Base-by-base conservation (phyloP, 495 filamentous ascomycete genomes). In the Cairneyella variabilis region DNA sequence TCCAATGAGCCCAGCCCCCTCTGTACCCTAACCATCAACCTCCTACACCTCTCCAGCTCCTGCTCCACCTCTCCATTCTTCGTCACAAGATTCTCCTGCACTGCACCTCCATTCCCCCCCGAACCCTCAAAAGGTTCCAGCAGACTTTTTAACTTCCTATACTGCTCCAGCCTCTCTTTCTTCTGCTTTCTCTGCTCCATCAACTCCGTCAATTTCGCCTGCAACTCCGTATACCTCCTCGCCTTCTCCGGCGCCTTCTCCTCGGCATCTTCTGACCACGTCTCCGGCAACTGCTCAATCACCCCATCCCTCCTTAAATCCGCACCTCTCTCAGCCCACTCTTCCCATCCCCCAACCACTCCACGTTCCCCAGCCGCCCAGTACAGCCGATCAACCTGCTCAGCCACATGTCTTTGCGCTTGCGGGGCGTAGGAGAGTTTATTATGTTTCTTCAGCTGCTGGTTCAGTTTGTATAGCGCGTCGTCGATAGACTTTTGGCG, bases 51-150 rank as follows among this genome's bases (percentile, higher is more conserved):
- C 61, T 86, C 81, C 56, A 95, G 62, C 67, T 95, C 90, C 36
- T 74, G 71, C 56, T 82, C 80, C 20, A 95, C 64, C 58, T 85
- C 82, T n/a, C 84, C 85, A 66, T 89, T 84, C 38, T 79, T 78
- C 12, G 81, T 86, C 9, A 90, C 76, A 16, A 95, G 70, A 67
- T 92, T 95, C 20, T 84, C 83, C 61, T 95, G 89, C 21, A 95
- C 79, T 39, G 73, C 75, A 30, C 72, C 62, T 42, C 74, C 70
- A n/a, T n/a, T n/a, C n/a, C n/a, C n/a, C n/a, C n/a, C n/a, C 0
- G 80, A 75, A 5, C 79, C 64, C 28, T 73, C 59, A 54, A 88
- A 86, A 0, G 82, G 82, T 32, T 73, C 71, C 0, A 91, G 65
- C n/a, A 88, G 62, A 6, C 64, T 66, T 37, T 76, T 74, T 39